Evolutionary conservation across 305 asterid genomes (phyloP), one percentile per base, ranked within the genome.

Genomic region (Andrographis paniculata): DNA sequence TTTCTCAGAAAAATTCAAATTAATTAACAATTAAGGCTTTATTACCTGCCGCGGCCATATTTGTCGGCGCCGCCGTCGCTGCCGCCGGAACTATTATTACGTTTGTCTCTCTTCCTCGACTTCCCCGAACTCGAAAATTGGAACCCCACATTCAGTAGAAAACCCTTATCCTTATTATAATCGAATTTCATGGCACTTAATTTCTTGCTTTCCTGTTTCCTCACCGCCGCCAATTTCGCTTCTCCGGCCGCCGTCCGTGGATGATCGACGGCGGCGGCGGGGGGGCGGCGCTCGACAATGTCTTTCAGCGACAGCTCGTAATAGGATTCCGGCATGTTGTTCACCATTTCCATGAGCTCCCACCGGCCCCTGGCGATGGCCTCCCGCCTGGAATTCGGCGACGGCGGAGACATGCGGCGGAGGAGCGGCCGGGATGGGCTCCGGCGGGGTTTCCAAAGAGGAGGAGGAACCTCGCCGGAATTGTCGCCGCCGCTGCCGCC

Each of bases 401-500:
- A 73, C 5, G 65, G 43, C 12, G 56, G 55, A 15, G 66, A 19
- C 42, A 50, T 57, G 63, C 55, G 64, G 54, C 52, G 27, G 14
- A 68, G 71, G 42, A 72, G 72, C 0, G 74, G 79, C 39, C 46
- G 63, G 0, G 70, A 46, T 38, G 75, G 65, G 28, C 42, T 9
- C 12, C 75, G 75, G 40, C 64, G 50, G 54, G 44, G 73, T 45
- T 71, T 65, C 91, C 94, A 82, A 16, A 82, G 63, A 18, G 93
- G 81, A 14, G 96, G 94, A 40, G 94, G 82, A 8, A 72, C 66
- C 12, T 62, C 75, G 23, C 84, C 94, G n/a, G 95, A 77, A 39
- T 55, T 60, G 24, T 62, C 72, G 35, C 49, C 24, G 23, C 22
- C 49, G 14, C 45, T 24, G 42, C 38, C 30, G n/a, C n/a, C n/a